phyloP scores from a whole-genome alignment of 768 basidiomycete genomes.

The Mycena chlorophos region DNA sequence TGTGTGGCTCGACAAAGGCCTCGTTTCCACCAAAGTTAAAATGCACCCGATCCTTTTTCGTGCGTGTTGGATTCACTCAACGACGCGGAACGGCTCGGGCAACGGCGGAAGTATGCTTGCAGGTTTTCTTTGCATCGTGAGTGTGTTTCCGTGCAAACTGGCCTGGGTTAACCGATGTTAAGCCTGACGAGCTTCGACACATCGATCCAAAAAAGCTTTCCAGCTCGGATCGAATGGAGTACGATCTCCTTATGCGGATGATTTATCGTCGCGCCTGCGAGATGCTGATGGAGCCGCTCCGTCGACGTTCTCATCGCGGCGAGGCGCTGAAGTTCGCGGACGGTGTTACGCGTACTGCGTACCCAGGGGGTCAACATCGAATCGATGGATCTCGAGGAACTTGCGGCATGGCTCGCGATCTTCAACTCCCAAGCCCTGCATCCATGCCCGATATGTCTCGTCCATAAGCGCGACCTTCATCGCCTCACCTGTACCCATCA shows the following conservation, averaged over 20 bases:
- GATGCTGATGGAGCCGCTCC: conserved; percentile 5
- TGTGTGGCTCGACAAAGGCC: conserved; percentile 25
- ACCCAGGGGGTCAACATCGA: conserved; percentile 18
- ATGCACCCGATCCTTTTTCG: conserved; percentile 24
- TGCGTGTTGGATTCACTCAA: conserved; percentile 17
- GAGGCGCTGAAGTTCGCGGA: conserved; percentile 15
- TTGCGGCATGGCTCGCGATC: conserved; percentile 12
- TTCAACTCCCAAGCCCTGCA: conserved; percentile 3
- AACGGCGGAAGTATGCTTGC: conserved; percentile 23
- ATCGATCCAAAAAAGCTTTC: conserved; percentile 10
- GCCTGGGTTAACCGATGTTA: neutral
- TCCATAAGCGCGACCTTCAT: conserved; percentile 8
- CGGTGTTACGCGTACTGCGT: conserved; percentile 3
- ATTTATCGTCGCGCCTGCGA: conserved; percentile 13
- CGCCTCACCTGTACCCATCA: neutral
- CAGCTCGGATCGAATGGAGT: neutral
- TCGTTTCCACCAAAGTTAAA: conserved; percentile 20
- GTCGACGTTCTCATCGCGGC: conserved; percentile 9
- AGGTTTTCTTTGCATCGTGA: conserved; percentile 20
- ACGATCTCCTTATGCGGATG: conserved; percentile 10
- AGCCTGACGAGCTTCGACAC: conserved; percentile 6
- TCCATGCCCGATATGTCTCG: conserved; percentile 17
- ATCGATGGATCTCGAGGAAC: conserved; percentile 18
- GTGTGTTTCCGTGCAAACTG: neutral
- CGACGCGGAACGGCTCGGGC: conserved; percentile 25